Base-by-base conservation (phyloP, 495 filamentous ascomycete genomes). In the Tuber aestivum region DNA sequence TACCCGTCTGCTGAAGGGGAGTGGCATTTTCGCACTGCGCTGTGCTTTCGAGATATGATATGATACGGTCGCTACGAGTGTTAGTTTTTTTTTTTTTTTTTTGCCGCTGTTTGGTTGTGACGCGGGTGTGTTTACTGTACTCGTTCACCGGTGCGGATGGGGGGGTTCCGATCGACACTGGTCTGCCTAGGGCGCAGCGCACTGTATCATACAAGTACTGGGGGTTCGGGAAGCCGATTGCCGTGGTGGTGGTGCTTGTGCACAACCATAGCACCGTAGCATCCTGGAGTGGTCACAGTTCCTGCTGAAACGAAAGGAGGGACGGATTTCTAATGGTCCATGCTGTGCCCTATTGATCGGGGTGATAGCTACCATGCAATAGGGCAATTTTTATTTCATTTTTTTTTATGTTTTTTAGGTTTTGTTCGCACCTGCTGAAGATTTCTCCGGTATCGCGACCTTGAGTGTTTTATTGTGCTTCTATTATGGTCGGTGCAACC, bases 151-250 rank as follows among this genome's bases (percentile, higher is more conserved):
- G 56, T 56, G 56, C 56, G 10, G n/a, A 10, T n/a, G n/a, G 45
- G 20, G 20, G 1, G 56, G 56, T n/a, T n/a, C 7, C 0, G 48
- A 56, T 56, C 48, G 21, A 56, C 48, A 4, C 56, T 18, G 10
- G 56, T 65, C 56, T 65, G 56, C 56, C 56, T 65, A 65, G 56
- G 56, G 56, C 56, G 56, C 56, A 65, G 56, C 27, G 23, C 12
- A n/a, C 8, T 12, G 48, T 21, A 45, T 12, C 0, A 9, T 45
- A 45, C 20, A 5, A n/a, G 20, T 27, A n/a, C 48, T 56, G 48
- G n/a, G 12, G 23, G 21, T n/a, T 56, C 48, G 48, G 48, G 23
- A 56, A n/a, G 56, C n/a, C n/a, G 56, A n/a, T n/a, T n/a, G n/a
- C n/a, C n/a, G 56, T 65, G n/a, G n/a, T 65, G 12, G 10, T 9